phyloP scores from a whole-genome alignment of 306 rosid genomes.

The Prinsepia uniflora region DNA sequence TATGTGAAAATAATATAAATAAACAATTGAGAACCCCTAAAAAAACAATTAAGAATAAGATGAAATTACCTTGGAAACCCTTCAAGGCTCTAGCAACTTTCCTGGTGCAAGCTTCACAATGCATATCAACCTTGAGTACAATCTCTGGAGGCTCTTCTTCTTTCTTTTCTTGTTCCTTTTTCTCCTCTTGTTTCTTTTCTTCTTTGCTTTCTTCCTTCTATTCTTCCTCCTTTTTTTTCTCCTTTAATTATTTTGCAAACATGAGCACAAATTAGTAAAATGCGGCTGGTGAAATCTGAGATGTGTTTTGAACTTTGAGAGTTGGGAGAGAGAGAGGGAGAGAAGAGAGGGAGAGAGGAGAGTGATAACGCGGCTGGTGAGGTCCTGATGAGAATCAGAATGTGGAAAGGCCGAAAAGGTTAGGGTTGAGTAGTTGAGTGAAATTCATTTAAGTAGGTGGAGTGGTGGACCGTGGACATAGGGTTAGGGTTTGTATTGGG shows the following conservation, averaged over 20 bases:
- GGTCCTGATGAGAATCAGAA: too few species aligned
- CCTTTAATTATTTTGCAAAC: not conserved
- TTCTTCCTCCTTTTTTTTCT: slow-evolving; percentile 37
- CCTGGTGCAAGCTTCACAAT: slow-evolving; percentile 92
- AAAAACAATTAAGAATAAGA: not conserved
- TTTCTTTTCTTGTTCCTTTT: slow-evolving; percentile 35
- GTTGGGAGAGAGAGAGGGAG: too few species aligned
- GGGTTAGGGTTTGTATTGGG: too few species aligned
- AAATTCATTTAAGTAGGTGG: too few species aligned
- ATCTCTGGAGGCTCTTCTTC: slow-evolving; percentile 59
- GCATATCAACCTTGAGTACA: slow-evolving; percentile 92
- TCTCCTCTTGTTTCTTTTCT: slow-evolving; percentile 27
- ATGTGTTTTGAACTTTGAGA: too few species aligned
- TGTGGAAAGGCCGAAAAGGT: too few species aligned
- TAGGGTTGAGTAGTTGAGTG: too few species aligned
- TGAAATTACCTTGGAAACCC: slow-evolving; percentile 75
- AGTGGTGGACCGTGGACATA: too few species aligned
- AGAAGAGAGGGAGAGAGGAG: too few species aligned
- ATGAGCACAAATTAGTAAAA: too few species aligned
- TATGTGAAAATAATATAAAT: not conserved
- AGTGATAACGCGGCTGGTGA: too few species aligned
- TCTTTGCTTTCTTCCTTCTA: slow-evolving; percentile 26
- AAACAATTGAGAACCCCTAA: not conserved
- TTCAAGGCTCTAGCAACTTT: slow-evolving; percentile 83
- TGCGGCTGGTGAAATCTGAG: too few species aligned